A percentile compares a stretch with the other conserved stretches of the same genome.
phyloP scores from a whole-genome alignment of 176 grass and related monocot genomes.

The Neostapfia colusana region DNA sequence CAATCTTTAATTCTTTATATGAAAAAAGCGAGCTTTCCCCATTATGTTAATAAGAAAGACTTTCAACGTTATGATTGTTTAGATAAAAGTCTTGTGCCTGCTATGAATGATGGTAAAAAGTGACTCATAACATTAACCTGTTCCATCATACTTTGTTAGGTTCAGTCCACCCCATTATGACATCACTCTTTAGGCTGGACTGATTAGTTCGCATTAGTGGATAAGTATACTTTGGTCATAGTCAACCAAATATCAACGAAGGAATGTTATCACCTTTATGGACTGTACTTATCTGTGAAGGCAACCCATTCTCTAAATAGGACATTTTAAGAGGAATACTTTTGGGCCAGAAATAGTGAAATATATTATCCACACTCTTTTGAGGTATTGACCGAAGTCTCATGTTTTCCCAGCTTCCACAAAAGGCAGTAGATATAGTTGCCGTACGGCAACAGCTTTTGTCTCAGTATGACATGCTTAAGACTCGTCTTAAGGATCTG shows the following conservation, averaged over 20 bases:
- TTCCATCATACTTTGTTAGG: slow-evolving; percentile 3
- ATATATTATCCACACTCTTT: slow-evolving; percentile 15
- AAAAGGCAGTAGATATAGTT: slow-evolving; percentile 72
- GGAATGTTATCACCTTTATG: not conserved
- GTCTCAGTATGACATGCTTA: slow-evolving; percentile 91
- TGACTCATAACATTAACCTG: slow-evolving; percentile 4
- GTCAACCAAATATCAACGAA: not conserved
- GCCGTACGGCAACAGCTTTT: slow-evolving; percentile 85
- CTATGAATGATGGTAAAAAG: slow-evolving; percentile 3
- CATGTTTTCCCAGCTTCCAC: slow-evolving; percentile 67
- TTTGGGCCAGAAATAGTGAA: not conserved
- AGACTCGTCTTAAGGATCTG: slow-evolving; percentile 77
- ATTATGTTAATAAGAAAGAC: slow-evolving; percentile 14
- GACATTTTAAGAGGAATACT: not conserved
- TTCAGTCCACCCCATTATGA: not conserved
- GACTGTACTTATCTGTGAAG: not conserved
- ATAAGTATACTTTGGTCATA: not conserved
- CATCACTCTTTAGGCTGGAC: not conserved
- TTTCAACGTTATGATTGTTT: not conserved
- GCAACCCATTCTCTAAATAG: slow-evolving; percentile 6
- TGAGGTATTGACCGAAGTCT: slow-evolving; percentile 22
- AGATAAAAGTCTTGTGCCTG: not conserved
- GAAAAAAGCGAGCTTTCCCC: not conserved
- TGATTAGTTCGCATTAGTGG: slow-evolving; percentile 15
- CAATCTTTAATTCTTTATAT: slow-evolving; percentile 11